Evolutionary conservation across 1,139 yeast species (phyloP).

Genomic region (Tardiomyces blankii): DNA sequence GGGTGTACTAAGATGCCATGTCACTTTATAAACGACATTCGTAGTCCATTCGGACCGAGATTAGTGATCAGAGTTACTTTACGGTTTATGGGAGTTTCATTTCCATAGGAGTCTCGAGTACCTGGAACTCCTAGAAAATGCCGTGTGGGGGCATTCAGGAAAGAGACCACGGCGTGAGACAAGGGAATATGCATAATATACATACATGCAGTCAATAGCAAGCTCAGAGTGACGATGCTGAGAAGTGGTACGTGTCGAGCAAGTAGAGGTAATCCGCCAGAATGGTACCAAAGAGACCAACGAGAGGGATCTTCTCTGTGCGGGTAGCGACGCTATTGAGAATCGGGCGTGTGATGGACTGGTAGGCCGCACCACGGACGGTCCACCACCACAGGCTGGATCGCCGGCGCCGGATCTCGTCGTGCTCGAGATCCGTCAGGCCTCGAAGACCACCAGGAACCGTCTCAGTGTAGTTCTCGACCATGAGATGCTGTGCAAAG

Average conservation of each 20-base stretch:
- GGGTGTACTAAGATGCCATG: too few species aligned
- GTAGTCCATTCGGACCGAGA: too few species aligned
- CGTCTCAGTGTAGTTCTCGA: slow-evolving; percentile 12
- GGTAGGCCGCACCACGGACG: slow-evolving; percentile 30
- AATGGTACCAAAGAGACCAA: slow-evolving; percentile 22
- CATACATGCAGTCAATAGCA: too few species aligned
- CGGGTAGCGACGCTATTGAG: slow-evolving; percentile 16
- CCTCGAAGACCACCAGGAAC: slow-evolving; percentile 21
- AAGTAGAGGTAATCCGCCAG: slow-evolving; percentile 29
- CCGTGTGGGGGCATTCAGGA: too few species aligned
- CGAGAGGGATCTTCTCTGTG: slow-evolving; percentile 22
- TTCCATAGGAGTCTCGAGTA: too few species aligned
- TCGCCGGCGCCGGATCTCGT: slow-evolving; percentile 23
- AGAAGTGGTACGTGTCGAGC: slow-evolving; percentile 29
- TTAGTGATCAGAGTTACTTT: too few species aligned
- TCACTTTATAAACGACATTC: too few species aligned
- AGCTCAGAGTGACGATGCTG: slow-evolving; percentile 16
- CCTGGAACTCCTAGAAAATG: too few species aligned
- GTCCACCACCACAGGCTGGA: slow-evolving; percentile 30
- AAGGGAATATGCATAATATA: too few species aligned
- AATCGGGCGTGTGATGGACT: slow-evolving; percentile 23
- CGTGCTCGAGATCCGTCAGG: slow-evolving; percentile 25
- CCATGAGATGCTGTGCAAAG: slow-evolving; percentile 19
- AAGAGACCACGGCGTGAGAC: too few species aligned
- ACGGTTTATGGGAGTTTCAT: too few species aligned